A percentile compares a stretch with the other conserved stretches of the same genome.
These are phyloP conservation scores for Zygotorulaspora mrakii DNA, from an alignment of 1,139 yeast genomes.

Conservation along the genomic window DNA sequence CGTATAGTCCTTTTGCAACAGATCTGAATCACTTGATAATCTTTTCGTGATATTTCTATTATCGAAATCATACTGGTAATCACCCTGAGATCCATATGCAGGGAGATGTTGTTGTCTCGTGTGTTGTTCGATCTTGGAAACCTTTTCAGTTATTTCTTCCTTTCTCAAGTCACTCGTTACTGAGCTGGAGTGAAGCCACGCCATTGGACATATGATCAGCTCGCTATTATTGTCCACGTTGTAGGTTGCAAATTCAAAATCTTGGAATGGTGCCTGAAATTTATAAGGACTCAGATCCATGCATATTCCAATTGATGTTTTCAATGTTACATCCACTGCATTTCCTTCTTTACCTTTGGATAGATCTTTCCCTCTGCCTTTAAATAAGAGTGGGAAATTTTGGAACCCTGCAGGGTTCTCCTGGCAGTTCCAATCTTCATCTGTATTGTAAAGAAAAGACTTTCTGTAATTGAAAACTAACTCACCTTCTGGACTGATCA, in stretches of 20 bases:
- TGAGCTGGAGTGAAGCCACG: conserved; percentile 69
- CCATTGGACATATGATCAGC: conserved; percentile 75
- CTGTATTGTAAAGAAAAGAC: conserved; percentile 73
- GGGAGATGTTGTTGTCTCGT: conserved; percentile 23
- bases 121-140: conserved; percentile 16
- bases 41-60: conserved; percentile 2
- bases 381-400: conserved; percentile 31
- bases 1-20: conserved; percentile 16
- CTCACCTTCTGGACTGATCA: conserved; percentile 57
- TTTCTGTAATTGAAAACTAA: conserved; percentile 70
- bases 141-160: conserved; percentile 16
- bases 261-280: conserved; percentile 72
- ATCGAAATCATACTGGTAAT: conserved; percentile 24
- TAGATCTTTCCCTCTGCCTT: conserved; percentile 13
- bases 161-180: conserved; percentile 26
- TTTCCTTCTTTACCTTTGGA: conserved; percentile 10
- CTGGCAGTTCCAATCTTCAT: conserved; percentile 73
- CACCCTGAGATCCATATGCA: conserved; percentile 26
- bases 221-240: conserved; percentile 49
- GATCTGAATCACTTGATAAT: conserved; percentile 18
- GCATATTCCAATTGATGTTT: conserved; percentile 76
- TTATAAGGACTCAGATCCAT: conserved; percentile 91
- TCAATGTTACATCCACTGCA: conserved; percentile 32
- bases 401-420: conserved; percentile 62
- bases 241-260: conserved; percentile 64